These are phyloP conservation scores for Phlebopus sp. DNA, from an alignment of 1,284 basidiomycete genomes.

Conservation along the genomic window DNA sequence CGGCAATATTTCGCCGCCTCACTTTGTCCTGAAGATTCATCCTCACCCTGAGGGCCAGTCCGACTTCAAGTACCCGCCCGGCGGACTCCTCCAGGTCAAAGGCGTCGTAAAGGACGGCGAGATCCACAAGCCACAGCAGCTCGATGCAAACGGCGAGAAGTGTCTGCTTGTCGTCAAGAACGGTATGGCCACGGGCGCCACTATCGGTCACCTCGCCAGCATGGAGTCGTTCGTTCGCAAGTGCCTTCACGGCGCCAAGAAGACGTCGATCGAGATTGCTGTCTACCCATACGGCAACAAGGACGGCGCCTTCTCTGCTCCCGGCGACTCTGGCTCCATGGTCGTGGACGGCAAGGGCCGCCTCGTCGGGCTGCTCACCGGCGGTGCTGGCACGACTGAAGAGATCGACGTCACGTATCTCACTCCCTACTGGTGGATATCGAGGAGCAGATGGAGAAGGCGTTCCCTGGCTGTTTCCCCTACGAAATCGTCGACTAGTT, in stretches of 20 bases:
- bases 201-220: constrained; percentile 28
- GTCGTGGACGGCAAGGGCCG: constrained; percentile 28
- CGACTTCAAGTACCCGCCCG: constrained; percentile 25
- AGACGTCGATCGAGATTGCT: constrained; percentile 26
- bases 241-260: constrained; percentile 12
- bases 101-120: constrained; percentile 26
- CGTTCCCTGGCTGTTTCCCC: not conserved
- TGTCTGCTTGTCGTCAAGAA: constrained; percentile 34
- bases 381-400: not conserved
- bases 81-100: constrained; percentile 28
- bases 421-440: not conserved
- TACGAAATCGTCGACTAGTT: not conserved
- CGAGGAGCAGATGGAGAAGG: not conserved
- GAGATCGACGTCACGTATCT: not conserved
- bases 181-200: constrained; percentile 29
- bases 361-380: constrained; percentile 19
- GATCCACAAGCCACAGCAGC: constrained; percentile 21
- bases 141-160: constrained; percentile 23
- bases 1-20: constrained; percentile 4
- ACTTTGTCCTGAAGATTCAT: constrained; percentile 18
- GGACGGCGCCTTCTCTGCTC: constrained; percentile 28
- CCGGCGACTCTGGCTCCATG: constrained; percentile 35
- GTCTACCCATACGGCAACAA: constrained; percentile 26
- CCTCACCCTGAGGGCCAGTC: constrained; percentile 16
- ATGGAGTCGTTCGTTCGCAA: constrained; percentile 25